Base-by-base conservation (phyloP, 2,329 filamentous ascomycete genomes). In the Amesomyces nigricolor region DNA sequence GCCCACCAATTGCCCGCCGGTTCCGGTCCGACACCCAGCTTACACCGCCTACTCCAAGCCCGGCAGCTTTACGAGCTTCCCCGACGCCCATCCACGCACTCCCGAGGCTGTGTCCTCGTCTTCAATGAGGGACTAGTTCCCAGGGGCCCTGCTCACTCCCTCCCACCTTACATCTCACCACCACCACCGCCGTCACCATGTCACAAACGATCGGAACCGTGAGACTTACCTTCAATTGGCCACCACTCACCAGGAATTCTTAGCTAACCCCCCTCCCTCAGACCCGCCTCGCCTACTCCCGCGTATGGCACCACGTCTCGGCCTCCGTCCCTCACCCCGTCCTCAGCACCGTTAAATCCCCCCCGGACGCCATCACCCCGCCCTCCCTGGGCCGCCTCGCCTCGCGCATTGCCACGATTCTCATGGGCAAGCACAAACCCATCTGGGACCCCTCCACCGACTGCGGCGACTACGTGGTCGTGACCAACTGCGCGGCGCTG, bases 351-450 rank as follows among this genome's bases (percentile, higher is more conserved):
- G 65, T 83, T 75, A 64, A 85, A 73, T 58, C 78, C 71, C 70
- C 79, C 65, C 63, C 70, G 3, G 70, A 68, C 32, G 73, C 77
- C 63, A 71, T 83, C 22, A 84, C 84, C 17, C 79, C 83, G 16
- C 90, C 91, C 13, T 85, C 90, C n/a, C 86, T 96, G 40, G 92
- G 92, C 64, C 90, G 92, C 42, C 80, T 96, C 50, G 92, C 92
- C 59, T 90, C 87, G 51, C 85, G 87, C 61, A 96, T 96, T 71
- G 92, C 91, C 59, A 78, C 86, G 52, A 79, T 89, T 58, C 83
- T 96, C 51, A 96, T 97, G 91, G 94, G 94, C 75, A 99, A 99
- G 79, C 88, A 99, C 81, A 99, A 99, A 76, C 94, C 94, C 19
- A 96, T 94, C 72, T 99, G 85, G 76, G 89, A 97, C 74, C 94